Percentiles rank a stretch among this genome's conserved stretches.
These are phyloP conservation scores for Handroanthus guayacan DNA, from an alignment of 257 asterid genomes.

Conservation along the genomic window DNA sequence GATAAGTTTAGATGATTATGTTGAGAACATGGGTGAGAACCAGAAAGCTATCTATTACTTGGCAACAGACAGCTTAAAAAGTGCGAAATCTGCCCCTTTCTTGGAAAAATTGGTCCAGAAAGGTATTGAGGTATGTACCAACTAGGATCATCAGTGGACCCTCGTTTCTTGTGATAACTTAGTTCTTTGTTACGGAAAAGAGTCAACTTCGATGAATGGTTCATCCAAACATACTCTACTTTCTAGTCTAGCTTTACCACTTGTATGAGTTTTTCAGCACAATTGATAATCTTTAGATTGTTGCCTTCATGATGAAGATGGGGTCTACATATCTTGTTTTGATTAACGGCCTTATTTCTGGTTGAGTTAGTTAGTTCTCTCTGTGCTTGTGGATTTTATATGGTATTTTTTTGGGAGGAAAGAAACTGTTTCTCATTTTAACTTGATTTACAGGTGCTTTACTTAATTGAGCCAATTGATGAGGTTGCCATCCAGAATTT, in stretches of 20 bases:
- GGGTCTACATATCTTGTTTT: neutral
- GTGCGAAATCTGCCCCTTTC: conserved; percentile 97
- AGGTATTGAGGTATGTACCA: conserved; percentile 76
- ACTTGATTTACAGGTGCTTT: conserved; percentile 67
- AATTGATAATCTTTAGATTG: neutral
- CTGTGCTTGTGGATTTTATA: neutral
- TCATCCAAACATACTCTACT: neutral
- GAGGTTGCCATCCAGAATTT: conserved; percentile 95
- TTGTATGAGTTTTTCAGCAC: neutral
- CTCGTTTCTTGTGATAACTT: neutral
- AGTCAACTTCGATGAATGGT: conserved; percentile 1
- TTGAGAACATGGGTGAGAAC: conserved; percentile 95
- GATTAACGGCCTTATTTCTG: neutral
- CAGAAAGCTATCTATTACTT: conserved; percentile 92
- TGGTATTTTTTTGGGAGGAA: neutral
- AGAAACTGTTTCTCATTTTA: too few species aligned
- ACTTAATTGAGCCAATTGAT: conserved; percentile 92
- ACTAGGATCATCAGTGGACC: neutral
- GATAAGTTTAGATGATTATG: conserved; percentile 88
- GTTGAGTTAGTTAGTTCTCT: too few species aligned
- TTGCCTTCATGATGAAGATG: neutral
- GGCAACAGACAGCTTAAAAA: conserved; percentile 95
- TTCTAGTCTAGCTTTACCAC: neutral
- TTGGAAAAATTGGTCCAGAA: conserved; percentile 92
- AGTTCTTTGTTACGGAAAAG: conserved; percentile 16